Conservation (phyloP, 768 basidiomycete species). For the Podaxis sp. region DNA sequence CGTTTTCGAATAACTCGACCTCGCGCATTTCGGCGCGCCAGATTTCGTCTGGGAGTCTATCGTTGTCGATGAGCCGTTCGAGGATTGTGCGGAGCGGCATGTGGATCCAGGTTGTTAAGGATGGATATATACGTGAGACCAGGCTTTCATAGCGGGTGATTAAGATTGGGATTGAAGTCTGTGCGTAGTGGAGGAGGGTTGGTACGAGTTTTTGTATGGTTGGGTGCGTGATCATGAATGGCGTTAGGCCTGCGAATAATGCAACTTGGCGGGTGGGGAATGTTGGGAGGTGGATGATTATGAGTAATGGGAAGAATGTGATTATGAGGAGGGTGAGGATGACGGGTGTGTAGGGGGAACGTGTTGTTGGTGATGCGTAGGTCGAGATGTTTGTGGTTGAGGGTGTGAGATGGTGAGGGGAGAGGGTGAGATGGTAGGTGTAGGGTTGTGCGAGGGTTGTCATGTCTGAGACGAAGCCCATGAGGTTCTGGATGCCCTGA, state of each 20-base stretch:
- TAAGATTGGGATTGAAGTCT: slow-evolving; percentile 14
- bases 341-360: slow-evolving; percentile 51
- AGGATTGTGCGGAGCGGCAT: slow-evolving; percentile 21
- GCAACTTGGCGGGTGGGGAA: slow-evolving; percentile 50
- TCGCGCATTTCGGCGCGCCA: slow-evolving; percentile 66
- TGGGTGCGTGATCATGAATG: slow-evolving; percentile 57
- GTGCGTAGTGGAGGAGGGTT: slow-evolving; percentile 16
- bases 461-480: slow-evolving; percentile 79
- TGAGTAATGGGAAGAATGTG: slow-evolving; percentile 50
- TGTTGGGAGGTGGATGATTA: slow-evolving; percentile 41
- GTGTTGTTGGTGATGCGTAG: slow-evolving; percentile 15
- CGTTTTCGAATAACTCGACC: slow-evolving; percentile 83
- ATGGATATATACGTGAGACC: not conserved
- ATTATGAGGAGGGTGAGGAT: slow-evolving; percentile 50
- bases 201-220: slow-evolving; percentile 33
- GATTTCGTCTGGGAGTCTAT: slow-evolving; percentile 58
- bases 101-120: not conserved
- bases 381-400: slow-evolving; percentile 21
- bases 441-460: slow-evolving; percentile 55
- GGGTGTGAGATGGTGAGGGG: slow-evolving; percentile 36
- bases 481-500: slow-evolving; percentile 88
- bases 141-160: slow-evolving; percentile 3
- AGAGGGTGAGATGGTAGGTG: slow-evolving; percentile 50
- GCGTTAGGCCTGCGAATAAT: slow-evolving; percentile 49
- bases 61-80: slow-evolving; percentile 58